Percentiles rank a stretch among this genome's conserved stretches.
Conservation (phyloP, 441 rosid species). For the Daphne laureola region DNA sequence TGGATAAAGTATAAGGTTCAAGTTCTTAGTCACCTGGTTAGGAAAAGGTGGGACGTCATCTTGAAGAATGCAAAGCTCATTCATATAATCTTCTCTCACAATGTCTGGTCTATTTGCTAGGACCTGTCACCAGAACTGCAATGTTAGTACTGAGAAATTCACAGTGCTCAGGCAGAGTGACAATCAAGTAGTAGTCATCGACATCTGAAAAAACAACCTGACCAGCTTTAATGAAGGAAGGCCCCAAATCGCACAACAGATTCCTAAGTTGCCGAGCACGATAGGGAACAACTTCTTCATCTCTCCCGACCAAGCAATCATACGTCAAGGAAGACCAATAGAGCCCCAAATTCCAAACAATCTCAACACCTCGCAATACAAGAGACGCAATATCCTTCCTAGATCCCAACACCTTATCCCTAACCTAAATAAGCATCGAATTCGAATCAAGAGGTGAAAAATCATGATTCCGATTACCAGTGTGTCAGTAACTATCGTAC, state of each 20-base stretch:
- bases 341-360: slow-evolving; percentile 82
- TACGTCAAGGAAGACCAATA: slow-evolving; percentile 79
- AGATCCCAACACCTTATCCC: slow-evolving; percentile 75
- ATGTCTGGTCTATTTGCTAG: slow-evolving; percentile 94
- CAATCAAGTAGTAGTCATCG: neutral
- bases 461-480: slow-evolving; percentile 12
- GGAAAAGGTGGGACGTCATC: slow-evolving; percentile 95
- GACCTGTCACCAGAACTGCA: slow-evolving; percentile 34
- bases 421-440: slow-evolving; percentile 40
- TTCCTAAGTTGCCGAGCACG: slow-evolving; percentile 94
- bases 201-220: slow-evolving; percentile 40
- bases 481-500: slow-evolving; percentile 32
- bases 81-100: slow-evolving; percentile 93
- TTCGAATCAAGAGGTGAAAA: neutral
- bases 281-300: slow-evolving; percentile 74
- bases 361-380: slow-evolving; percentile 66
- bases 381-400: slow-evolving; percentile 59
- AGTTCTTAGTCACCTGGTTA: slow-evolving; percentile 47
- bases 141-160: neutral
- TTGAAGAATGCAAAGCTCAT: slow-evolving; percentile 92
- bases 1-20: neutral
- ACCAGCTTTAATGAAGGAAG: slow-evolving; percentile 93
- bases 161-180: neutral
- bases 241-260: slow-evolving; percentile 85
- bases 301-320: slow-evolving; percentile 83